Evolutionary conservation across 495 filamentous ascomycete genomes (phyloP), one percentile per base, ranked within the genome.

Genomic region (Neurospora tetraspora): DNA sequence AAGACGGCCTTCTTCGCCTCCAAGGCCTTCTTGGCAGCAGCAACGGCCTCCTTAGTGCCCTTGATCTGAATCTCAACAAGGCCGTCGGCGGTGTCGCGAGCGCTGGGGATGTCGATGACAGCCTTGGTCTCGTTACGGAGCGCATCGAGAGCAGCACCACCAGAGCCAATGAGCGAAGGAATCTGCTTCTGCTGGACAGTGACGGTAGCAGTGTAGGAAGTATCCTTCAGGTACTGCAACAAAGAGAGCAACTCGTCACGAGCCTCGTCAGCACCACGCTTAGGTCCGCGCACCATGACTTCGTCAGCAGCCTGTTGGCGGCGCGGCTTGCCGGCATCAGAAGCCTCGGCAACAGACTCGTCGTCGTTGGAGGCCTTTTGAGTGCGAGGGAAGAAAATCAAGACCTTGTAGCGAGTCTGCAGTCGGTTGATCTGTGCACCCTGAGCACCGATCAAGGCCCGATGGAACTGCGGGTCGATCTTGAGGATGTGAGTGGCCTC

Each of bases 391-490:
- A 99, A 98, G 80, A 96, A 93, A 74, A 99, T 93, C 70, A 94
- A 91, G 47, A 98, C 94, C 73, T 91, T 89, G 84, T 98, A 98
- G 53, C 93, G 89, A 61, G 91, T 91, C 81, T 97, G 93, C 14
- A 97, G 86, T 77, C 93, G 94, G 81, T 94, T 94, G 82, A 98
- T 95, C 79, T 95, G 95, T 77, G 90, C 89, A 59, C 96, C 96
- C 73, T 91, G 89, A 71, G 91, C 91, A 72, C 96, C 96, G 75
- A 99, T 98, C 59, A 99, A 86, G 81, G 94, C 93, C 69, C 93
- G 86, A 81, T 98, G 94, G 77, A 91, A 86, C 81, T 95, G 91
- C 37, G 94, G 90, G 69, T 94, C 91, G 72, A 98, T 91, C 85
- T 97, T 98, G 43, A 98, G 83, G 34, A 89, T 83, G 77, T 97